Conservation (phyloP, 208 protist genomes). For the Leishmania braziliensis region DNA sequence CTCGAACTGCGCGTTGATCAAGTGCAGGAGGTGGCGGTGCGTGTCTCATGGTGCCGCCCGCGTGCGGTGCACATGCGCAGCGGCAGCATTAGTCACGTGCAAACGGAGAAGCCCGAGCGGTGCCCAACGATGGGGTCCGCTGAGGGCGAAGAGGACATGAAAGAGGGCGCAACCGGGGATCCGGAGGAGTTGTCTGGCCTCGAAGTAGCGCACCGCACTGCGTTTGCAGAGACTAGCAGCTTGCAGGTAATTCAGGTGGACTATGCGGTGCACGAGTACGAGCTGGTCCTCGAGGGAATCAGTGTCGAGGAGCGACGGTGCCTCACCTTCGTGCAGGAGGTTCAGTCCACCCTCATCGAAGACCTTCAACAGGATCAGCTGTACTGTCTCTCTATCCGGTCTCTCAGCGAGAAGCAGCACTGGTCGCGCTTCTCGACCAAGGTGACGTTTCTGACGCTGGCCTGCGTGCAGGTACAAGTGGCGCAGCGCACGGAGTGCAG, state of each 20-base stretch:
- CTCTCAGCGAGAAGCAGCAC: constrained; percentile 72
- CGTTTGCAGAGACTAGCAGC: background rate
- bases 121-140: background rate
- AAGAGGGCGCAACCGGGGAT: constrained; percentile 19
- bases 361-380: constrained; percentile 79
- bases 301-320: constrained; percentile 47
- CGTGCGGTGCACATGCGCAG: constrained; percentile 44
- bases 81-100: background rate
- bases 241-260: constrained; percentile 67
- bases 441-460: constrained; percentile 81
- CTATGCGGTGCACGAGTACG: constrained; percentile 77
- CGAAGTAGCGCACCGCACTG: background rate
- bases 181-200: background rate
- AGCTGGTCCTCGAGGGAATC: constrained; percentile 77
- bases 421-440: constrained; percentile 87
- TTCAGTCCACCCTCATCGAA: constrained; percentile 52
- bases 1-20: constrained; percentile 69
- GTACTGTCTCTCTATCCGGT: constrained; percentile 84
- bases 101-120: constrained; percentile 2
- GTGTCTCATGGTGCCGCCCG: constrained; percentile 78
- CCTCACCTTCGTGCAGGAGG: constrained; percentile 57
- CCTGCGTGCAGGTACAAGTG: constrained; percentile 55
- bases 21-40: constrained; percentile 76
- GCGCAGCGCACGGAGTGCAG: constrained; percentile 75
- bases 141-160: constrained; percentile 9